Evolutionary conservation across 1,139 yeast genomes (phyloP), one percentile per base, ranked within the genome.

Genomic region (Suhomyces maxii): DNA sequence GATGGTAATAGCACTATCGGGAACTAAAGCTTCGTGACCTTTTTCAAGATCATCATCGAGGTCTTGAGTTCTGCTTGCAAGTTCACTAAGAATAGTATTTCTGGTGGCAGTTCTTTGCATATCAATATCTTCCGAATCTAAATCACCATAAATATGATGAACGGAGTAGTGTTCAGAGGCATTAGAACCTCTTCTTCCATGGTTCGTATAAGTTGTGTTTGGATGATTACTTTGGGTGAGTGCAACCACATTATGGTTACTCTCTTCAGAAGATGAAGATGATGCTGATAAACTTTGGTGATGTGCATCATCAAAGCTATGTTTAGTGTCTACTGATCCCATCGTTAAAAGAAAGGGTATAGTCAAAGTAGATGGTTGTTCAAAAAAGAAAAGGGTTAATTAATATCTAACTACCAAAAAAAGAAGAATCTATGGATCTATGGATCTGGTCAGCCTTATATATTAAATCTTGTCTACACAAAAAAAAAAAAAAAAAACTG

Each of bases 61-160:
- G 8, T 44, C 52, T 23, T 44, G 52, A n/a, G 57, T 50, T 36
- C 60, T 50, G 32, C 40, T 41, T 7, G 41, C 59, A 37, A 59
- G 50, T 40, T 56, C 62, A 18, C 53, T 51, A 32, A 60, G 51
- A 37, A 63, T 58, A 35, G 61, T 59, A 26, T 51, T 54, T 45
- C 63, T 51, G 8, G 65, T 58, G n/a, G 59, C 57, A 12, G 53
- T 43, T 39, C 67, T 50, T 33, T 54, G 54, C 31, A 60, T 41
- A 8, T 51, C 54, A 40, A 60, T 53, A 40, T 58, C 61, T 12
- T 50, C 54, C n/a, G 51, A 49, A 26, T 53, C 55, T 53, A 69
- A 55, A 47, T 65, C 71, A 4, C 76, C 74, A 48, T 63, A 71
- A 14, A 71, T 69, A 26, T 69, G 73, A 41, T 61, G 63, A 8